phyloP scores from a whole-genome alignment of 2,329 filamentous ascomycete species.

The Knufia fluminis region DNA sequence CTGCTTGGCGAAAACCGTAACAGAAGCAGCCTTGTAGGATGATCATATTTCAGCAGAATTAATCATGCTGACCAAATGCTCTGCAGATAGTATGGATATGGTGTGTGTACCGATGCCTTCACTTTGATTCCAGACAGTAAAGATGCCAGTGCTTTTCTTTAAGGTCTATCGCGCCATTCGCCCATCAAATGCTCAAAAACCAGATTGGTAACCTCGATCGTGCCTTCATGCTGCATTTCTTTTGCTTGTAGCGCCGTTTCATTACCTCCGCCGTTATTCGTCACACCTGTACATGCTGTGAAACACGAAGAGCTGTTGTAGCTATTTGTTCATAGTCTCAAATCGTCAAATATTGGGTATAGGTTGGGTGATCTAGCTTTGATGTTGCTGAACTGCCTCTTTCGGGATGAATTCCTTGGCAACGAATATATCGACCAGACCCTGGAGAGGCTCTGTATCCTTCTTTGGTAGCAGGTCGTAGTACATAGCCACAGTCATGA shows the following conservation, averaged over 20 bases:
- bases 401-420: conserved; percentile 78
- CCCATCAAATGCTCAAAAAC: conserved; percentile 1
- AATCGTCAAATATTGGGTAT: neutral
- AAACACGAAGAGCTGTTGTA: neutral
- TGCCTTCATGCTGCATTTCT: neutral
- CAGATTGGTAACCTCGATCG: neutral
- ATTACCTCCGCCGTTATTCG: neutral
- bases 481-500: conserved; percentile 68
- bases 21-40: too few relatives aligned
- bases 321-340: neutral
- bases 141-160: neutral
- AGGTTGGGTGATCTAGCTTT: conserved; percentile 1
- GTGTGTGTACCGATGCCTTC: neutral
- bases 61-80: too few relatives aligned
- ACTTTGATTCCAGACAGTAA: neutral
- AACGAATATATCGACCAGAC: conserved; percentile 83
- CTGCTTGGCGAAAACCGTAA: too few relatives aligned
- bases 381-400: conserved; percentile 36
- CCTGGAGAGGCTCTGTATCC: conserved; percentile 93
- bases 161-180: neutral
- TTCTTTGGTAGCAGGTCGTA: conserved; percentile 77
- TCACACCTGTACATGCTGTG: neutral
- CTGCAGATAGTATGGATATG: neutral
- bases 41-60: too few relatives aligned
- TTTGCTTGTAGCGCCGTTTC: neutral